phyloP scores from a whole-genome alignment of 192 early-diverging fungal genomes.

The Phlyctochytrium arcticum region DNA sequence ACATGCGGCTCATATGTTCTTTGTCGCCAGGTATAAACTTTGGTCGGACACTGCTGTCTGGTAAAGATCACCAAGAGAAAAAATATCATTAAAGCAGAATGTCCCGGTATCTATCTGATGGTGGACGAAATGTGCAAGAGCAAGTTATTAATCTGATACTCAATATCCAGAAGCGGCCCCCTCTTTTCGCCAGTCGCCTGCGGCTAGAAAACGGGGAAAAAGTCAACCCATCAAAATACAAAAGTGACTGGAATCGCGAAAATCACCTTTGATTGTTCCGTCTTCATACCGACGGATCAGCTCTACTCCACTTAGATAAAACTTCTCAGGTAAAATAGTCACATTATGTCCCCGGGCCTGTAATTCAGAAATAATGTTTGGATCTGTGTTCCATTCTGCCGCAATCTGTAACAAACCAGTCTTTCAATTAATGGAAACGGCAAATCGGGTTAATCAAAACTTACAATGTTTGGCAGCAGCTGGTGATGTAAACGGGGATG shows the following conservation, averaged over 20 bases:
- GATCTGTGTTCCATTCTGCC: constrained; percentile 22
- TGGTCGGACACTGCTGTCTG: too few relatives aligned
- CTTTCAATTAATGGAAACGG: constrained; percentile 5
- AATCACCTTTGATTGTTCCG: constrained; percentile 32
- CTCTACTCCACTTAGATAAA: constrained; percentile 32
- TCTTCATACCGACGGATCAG: constrained; percentile 21
- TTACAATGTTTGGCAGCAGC: constrained; percentile 70
- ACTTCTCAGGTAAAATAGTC: constrained; percentile 10
- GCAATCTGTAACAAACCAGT: constrained; percentile 1
- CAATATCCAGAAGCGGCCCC: constrained; percentile 38
- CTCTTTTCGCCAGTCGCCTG: constrained; percentile 38
- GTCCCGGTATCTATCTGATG: too few relatives aligned
- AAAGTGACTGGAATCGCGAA: background rate
- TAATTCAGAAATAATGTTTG: constrained; percentile 1
- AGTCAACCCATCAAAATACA: background rate
- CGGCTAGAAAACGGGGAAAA: constrained; percentile 18
- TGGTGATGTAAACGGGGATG: constrained; percentile 84
- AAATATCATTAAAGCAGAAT: too few relatives aligned
- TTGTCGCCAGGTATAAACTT: too few relatives aligned
- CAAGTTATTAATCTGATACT: too few relatives aligned
- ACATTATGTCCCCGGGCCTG: constrained; percentile 23
- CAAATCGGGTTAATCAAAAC: background rate
- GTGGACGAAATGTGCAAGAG: too few relatives aligned
- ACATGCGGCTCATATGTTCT: too few relatives aligned
- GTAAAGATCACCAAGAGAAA: too few relatives aligned